Conservation (phyloP, 1,284 basidiomycete genomes). For the Marasmius tenuissimus region DNA sequence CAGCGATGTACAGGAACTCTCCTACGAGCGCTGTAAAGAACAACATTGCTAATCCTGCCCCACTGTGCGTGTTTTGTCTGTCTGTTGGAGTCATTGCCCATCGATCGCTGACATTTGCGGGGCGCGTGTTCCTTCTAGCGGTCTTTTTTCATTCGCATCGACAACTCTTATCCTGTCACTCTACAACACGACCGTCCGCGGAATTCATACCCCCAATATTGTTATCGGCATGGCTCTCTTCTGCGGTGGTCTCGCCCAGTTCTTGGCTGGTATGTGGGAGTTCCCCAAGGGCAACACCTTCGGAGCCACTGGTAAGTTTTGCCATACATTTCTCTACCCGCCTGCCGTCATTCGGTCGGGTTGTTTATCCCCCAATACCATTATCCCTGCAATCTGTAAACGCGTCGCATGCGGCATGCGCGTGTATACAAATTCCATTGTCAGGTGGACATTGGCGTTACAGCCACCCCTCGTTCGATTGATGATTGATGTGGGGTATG, state of each 20-base stretch:
- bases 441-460: too few species aligned
- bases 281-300: constrained; percentile 77
- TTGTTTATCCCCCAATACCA: background rate
- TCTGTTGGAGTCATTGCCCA: background rate
- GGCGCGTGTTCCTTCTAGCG: constrained; percentile 27
- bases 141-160: constrained; percentile 71
- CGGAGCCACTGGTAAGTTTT: constrained; percentile 62
- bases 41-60: constrained; percentile 51
- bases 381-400: background rate
- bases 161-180: constrained; percentile 73
- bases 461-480: too few species aligned
- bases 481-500: too few species aligned
- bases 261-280: constrained; percentile 79
- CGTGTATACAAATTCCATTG: too few species aligned
- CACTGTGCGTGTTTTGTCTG: constrained; percentile 39
- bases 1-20: constrained; percentile 5
- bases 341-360: too few species aligned
- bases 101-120: background rate
- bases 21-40: constrained; percentile 5
- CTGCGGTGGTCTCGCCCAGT: constrained; percentile 81
- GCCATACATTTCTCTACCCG: background rate
- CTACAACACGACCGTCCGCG: constrained; percentile 58
- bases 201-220: constrained; percentile 61
- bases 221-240: constrained; percentile 84
- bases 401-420: background rate